These are phyloP conservation scores for Discostella stelligera DNA, from an alignment of 352 stramenopile species.

Conservation along the genomic window DNA sequence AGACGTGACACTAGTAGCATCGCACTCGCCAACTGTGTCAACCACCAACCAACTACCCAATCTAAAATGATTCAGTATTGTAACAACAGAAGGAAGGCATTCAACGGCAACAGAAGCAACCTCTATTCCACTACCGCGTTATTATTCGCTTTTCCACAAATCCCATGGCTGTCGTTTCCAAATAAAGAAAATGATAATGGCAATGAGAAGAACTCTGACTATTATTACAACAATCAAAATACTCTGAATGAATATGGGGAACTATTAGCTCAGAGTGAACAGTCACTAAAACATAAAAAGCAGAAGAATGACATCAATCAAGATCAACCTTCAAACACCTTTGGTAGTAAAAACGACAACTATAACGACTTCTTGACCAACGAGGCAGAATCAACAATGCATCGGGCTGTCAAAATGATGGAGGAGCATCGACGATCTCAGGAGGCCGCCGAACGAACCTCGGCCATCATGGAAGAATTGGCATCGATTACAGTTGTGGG, in stretches of 20 bases:
- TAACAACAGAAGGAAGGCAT: not conserved
- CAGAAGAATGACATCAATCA: not conserved
- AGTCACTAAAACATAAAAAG: not conserved
- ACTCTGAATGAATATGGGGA: not conserved
- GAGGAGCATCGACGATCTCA: constrained; percentile 42
- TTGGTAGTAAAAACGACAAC: too few species aligned
- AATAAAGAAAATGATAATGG: not conserved
- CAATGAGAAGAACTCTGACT: not conserved
- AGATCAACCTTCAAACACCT: too few species aligned
- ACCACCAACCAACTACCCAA: not conserved
- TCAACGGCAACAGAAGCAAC: not conserved
- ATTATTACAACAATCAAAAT: not conserved
- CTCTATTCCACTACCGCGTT: not conserved
- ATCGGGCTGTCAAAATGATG: constrained; percentile 47
- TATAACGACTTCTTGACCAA: too few species aligned
- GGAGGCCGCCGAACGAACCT: constrained; percentile 35
- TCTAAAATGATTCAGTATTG: not conserved
- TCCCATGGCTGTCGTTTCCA: not conserved
- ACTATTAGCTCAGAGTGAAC: not conserved
- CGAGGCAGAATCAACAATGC: constrained; percentile 28
- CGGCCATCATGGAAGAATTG: constrained; percentile 46
- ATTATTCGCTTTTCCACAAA: not conserved
- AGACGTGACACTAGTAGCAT: too few species aligned
- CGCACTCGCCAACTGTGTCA: too few species aligned
- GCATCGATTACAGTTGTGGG: constrained; percentile 28